Conservation (phyloP, 495 filamentous ascomycete genomes). For the Penicillium silybi region DNA sequence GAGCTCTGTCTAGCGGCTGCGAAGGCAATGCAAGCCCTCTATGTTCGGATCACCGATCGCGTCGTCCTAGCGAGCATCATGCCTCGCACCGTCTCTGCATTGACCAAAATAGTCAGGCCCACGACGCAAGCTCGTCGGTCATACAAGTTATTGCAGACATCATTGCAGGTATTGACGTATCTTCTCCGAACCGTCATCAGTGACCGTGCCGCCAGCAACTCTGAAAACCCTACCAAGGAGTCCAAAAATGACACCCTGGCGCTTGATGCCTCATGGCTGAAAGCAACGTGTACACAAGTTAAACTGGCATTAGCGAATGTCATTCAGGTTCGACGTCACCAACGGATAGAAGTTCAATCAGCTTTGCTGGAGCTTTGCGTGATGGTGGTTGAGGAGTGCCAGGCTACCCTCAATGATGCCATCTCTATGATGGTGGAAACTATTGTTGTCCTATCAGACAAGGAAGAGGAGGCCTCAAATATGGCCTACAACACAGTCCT, state of each 20-base stretch:
- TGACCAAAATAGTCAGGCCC: slow-evolving; percentile 71
- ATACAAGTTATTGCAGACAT: slow-evolving; percentile 58
- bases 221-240: slow-evolving; percentile 14
- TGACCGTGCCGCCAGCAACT: slow-evolving; percentile 41
- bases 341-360: slow-evolving; percentile 63
- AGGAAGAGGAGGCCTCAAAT: slow-evolving; percentile 38
- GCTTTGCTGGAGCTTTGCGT: slow-evolving; percentile 68
- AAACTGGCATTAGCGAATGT: slow-evolving; percentile 80
- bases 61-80: slow-evolving; percentile 76
- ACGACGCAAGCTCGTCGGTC: slow-evolving; percentile 60
- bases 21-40: slow-evolving; percentile 58
- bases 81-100: slow-evolving; percentile 79
- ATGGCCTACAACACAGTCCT: slow-evolving; percentile 44
- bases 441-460: slow-evolving; percentile 65
- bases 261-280: slow-evolving; percentile 66
- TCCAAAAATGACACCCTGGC: slow-evolving; percentile 34
- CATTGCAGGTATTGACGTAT: slow-evolving; percentile 55
- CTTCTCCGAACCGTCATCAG: slow-evolving; percentile 62
- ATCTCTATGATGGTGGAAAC: slow-evolving; percentile 72
- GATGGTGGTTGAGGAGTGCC: slow-evolving; percentile 71
- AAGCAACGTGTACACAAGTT: slow-evolving; percentile 75
- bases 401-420: slow-evolving; percentile 67
- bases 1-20: slow-evolving; percentile 66
- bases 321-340: slow-evolving; percentile 71
- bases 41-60: slow-evolving; percentile 59